Base-by-base conservation (phyloP, 768 basidiomycete genomes). In the Coprinellus micaceus region DNA sequence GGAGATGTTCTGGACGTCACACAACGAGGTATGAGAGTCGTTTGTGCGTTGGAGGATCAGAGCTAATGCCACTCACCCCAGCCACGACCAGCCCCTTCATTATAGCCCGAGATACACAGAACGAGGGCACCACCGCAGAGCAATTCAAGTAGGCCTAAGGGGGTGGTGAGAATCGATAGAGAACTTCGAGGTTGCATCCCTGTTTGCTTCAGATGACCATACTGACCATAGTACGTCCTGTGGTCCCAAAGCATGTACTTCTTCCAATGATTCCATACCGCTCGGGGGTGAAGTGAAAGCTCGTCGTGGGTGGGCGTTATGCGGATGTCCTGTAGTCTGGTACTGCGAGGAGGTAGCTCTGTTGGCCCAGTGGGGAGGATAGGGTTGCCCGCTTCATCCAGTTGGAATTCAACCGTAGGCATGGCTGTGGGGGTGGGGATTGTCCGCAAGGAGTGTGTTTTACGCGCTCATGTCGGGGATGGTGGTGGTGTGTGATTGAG, bases 211-310 rank as follows among this genome's bases (percentile, higher is more conserved):
- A n/a, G n/a, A n/a, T n/a, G n/a, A n/a, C n/a, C n/a, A n/a, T 13
- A 41, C 62, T 22, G 19, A 61, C 62, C 62, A 48, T 63, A 63
- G 48, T 63, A 63, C 12, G 62, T 54, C 41, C 62, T 54, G 47
- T 60, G 62, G 41, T 63, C 62, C 58, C 60, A 58, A 28, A 63
- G 49, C 4, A 63, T 46, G 40, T 47, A 47, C 53, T 61, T 61
- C 50, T 56, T 54, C 49, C 53, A 63, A 40, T 58, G 56, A 7
- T 58, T 57, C 62, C 60, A 63, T n/a, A 63, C 54, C 1, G 46
- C 62, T 6, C 60, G 55, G 4, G 62, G 62, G 22, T 61, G 55
- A 5, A 63, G 56, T 2, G 62, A 63, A 7, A 36, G n/a, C 9
- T 51, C 49, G 13, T 51, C 49, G 6, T 30, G 30, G 6, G 49